Percentiles rank a stretch among this genome's conserved stretches.
Conservation (phyloP, 2,329 filamentous ascomycete genomes). For the Polytolypa hystricis region DNA sequence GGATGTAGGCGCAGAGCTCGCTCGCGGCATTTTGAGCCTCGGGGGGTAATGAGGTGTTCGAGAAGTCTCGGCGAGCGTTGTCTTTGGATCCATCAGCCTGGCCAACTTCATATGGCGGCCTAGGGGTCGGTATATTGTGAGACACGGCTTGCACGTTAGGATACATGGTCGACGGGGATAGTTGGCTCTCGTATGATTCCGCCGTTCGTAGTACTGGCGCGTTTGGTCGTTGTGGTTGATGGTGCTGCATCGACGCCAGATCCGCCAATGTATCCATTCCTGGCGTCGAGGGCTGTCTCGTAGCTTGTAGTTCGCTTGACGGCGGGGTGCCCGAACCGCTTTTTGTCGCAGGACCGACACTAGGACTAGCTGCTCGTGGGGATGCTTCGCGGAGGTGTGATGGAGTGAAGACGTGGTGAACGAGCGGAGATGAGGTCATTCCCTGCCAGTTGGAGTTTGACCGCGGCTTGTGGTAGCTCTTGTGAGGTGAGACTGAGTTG, state of each 20-base stretch:
- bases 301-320: slow-evolving; percentile 22
- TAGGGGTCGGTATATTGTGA: slow-evolving; percentile 30
- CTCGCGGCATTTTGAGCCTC: slow-evolving; percentile 32
- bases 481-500: slow-evolving; percentile 24
- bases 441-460: slow-evolving; percentile 22
- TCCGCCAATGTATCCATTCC: slow-evolving; percentile 41
- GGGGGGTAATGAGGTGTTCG: slow-evolving; percentile 30
- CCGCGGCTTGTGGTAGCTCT: slow-evolving; percentile 26
- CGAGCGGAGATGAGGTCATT: slow-evolving; percentile 32
- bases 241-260: slow-evolving; percentile 37
- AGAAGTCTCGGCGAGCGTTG: slow-evolving; percentile 29
- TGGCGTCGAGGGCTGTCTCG: slow-evolving; percentile 32
- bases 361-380: slow-evolving; percentile 25
- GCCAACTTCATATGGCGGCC: slow-evolving; percentile 34
- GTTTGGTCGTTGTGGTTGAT: slow-evolving; percentile 31
- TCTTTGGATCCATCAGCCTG: slow-evolving; percentile 34
- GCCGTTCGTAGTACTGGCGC: slow-evolving; percentile 27
- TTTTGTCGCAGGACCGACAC: slow-evolving; percentile 16
- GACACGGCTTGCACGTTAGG: slow-evolving; percentile 27
- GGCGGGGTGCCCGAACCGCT: slow-evolving; percentile 26
- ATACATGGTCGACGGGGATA: slow-evolving; percentile 31
- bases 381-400: slow-evolving; percentile 28
- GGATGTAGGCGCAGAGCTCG: slow-evolving; percentile 31
- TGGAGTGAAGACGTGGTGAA: slow-evolving; percentile 31
- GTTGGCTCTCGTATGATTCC: slow-evolving; percentile 33